phyloP scores from a whole-genome alignment of 768 basidiomycete species.

The Termitomyces sp. region DNA sequence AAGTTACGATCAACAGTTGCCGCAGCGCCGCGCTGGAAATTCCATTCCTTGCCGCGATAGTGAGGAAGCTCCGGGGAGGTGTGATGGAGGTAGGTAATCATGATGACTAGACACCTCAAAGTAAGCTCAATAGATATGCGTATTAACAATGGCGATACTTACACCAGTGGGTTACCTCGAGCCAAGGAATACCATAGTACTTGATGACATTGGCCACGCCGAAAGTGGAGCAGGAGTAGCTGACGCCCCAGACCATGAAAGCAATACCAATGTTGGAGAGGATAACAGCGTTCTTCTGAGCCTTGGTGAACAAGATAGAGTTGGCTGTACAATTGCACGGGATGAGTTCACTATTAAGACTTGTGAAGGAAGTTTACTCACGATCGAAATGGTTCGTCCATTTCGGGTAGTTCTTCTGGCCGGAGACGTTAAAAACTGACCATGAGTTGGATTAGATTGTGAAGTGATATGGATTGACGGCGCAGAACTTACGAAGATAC shows the following conservation, averaged over 20 bases:
- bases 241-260: constrained; percentile 37
- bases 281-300: constrained; percentile 47
- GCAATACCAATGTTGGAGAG: constrained; percentile 51
- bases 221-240: constrained; percentile 27
- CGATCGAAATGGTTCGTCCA: constrained; percentile 1
- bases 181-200: constrained; percentile 50
- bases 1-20: background rate
- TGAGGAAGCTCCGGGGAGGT: background rate
- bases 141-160: constrained; percentile 14
- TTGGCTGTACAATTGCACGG: constrained; percentile 28
- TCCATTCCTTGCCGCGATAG: background rate
- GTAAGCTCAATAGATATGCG: background rate
- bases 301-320: constrained; percentile 46
- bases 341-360: background rate
- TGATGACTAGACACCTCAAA: background rate
- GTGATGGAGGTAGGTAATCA: background rate
- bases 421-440: background rate
- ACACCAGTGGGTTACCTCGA: constrained; percentile 52
- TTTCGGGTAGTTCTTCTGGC: constrained; percentile 1
- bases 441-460: background rate
- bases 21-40: background rate
- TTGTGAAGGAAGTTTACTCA: background rate
- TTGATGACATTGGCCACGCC: constrained; percentile 38
- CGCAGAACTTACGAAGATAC: background rate
- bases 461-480: background rate